Base-by-base conservation (phyloP, 352 stramenopile species). In the Phytopythium kandeliae region DNA sequence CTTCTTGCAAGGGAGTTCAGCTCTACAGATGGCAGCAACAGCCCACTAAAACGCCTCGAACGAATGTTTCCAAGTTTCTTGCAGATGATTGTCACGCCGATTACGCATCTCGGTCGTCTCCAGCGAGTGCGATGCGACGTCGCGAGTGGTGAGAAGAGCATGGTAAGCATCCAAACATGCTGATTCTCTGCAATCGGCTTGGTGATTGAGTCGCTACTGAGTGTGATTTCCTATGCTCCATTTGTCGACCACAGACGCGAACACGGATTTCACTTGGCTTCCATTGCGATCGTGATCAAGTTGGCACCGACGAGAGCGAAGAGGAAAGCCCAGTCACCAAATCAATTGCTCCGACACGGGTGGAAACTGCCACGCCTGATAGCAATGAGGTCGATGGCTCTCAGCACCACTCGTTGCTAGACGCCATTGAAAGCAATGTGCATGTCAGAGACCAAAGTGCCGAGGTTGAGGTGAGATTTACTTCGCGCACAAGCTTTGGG, bases 31-130 rank as follows among this genome's bases (percentile, higher is more conserved):
- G 37, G 0, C 2, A 36, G 12, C 33, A 2, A 21, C 8, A 26
- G 15, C 19, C n/a, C 17, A 41, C 7, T 6, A 19, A 22, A 25
- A 11, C 44, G 26, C 25, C 30, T 33, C 47, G 15, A n/a, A 9
- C 12, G 10, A 34, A 53, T 53, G 47, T 41, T 53, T 33, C 47
- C 47, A 12, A 33, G 10, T 16, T 53, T 44, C n/a, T 34, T 53
- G 4, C 16, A 41, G 12, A 33, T 2, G 25, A 24, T 43, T 25
- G 47, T 34, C 2, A 17, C 33, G 21, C 31, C 7, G n/a, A 35
- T 53, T 12, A 16, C 16, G 16, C 24, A 53, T 22, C 22, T 44
- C 24, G 35, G 47, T 16, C 47, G 47, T 25, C 34, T 53, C 9
- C 47, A 53, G 22, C 15, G 35, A 44, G 31, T 53, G 22, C 15